Conservation (phyloP, 202 grass and related monocot species). For the Setaria viridis region DNA sequence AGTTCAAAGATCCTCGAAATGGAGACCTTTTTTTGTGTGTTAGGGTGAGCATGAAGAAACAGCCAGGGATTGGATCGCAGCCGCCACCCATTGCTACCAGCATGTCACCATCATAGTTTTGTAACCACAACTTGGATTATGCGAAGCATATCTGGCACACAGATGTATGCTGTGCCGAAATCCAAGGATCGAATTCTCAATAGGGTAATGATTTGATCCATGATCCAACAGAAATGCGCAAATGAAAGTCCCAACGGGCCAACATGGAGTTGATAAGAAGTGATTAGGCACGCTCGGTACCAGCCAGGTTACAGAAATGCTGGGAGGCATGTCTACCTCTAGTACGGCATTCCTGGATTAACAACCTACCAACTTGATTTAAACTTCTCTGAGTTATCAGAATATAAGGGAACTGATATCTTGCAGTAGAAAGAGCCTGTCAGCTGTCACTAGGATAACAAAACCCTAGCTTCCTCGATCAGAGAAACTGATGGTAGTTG, state of each 20-base stretch:
- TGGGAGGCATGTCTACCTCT: conserved; percentile 32
- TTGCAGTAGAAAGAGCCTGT: not conserved
- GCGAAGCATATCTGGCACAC: not conserved
- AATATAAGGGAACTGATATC: not conserved
- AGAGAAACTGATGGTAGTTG: not conserved
- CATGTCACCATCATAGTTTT: not conserved
- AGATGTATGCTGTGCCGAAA: conserved; percentile 19
- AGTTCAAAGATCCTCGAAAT: conserved; percentile 20
- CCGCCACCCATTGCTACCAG: not conserved
- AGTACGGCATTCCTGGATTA: conserved; percentile 1
- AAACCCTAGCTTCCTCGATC: not conserved
- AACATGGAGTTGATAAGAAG: conserved; percentile 22
- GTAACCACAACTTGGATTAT: conserved; percentile 35
- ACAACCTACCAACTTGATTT: conserved; percentile 3
- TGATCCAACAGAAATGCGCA: conserved; percentile 33
- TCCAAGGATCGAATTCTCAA: not conserved
- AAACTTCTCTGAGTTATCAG: not conserved
- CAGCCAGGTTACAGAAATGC: conserved; percentile 20
- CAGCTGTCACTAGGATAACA: conserved; percentile 7
- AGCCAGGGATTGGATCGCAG: conserved; percentile 1
- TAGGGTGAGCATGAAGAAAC: conserved; percentile 33
- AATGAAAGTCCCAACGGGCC: conserved; percentile 32
- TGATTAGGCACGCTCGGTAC: not conserved
- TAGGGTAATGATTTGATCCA: conserved; percentile 21
- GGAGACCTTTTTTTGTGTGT: conserved; percentile 4